These are phyloP conservation scores for Metrosideros polymorpha DNA, from an alignment of 441 rosid genomes.

Conservation along the genomic window DNA sequence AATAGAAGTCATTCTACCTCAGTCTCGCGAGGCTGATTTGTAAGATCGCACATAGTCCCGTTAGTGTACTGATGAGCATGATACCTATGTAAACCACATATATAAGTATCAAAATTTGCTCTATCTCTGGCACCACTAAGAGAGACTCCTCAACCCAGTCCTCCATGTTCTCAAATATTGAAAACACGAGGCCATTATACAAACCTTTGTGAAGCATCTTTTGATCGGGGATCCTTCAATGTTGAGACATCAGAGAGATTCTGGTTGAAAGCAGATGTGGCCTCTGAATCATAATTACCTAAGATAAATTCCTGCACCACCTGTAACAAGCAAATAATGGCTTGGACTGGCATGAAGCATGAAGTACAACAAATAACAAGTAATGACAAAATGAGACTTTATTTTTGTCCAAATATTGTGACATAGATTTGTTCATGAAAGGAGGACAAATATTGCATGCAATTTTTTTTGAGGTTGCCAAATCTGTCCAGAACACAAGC, in stretches of 20 bases:
- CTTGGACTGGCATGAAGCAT: background rate
- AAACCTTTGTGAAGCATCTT: conserved; percentile 85
- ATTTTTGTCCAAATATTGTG: background rate
- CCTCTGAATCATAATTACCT: conserved; percentile 72
- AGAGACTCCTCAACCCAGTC: background rate
- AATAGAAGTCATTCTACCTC: conserved; percentile 37
- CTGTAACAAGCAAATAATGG: conserved; percentile 20
- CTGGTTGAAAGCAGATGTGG: conserved; percentile 71
- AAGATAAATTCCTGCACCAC: conserved; percentile 70
- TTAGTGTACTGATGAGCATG: conserved; percentile 79
- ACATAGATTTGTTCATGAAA: background rate
- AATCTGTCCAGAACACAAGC: background rate
- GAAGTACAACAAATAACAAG: background rate
- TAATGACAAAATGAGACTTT: background rate
- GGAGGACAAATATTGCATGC: background rate
- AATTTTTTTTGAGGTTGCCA: background rate
- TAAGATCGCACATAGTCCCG: conserved; percentile 87
- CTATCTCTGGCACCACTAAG: background rate
- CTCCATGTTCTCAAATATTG: background rate
- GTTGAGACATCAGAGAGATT: conserved; percentile 64
- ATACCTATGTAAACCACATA: conserved; percentile 38
- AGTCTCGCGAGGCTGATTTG: conserved; percentile 73
- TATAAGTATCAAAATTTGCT: background rate
- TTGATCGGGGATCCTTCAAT: conserved; percentile 65
- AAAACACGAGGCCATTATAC: background rate